These are phyloP conservation scores for Picochlorum costavermella DNA, from an alignment of 139 green algal species.

Conservation along the genomic window DNA sequence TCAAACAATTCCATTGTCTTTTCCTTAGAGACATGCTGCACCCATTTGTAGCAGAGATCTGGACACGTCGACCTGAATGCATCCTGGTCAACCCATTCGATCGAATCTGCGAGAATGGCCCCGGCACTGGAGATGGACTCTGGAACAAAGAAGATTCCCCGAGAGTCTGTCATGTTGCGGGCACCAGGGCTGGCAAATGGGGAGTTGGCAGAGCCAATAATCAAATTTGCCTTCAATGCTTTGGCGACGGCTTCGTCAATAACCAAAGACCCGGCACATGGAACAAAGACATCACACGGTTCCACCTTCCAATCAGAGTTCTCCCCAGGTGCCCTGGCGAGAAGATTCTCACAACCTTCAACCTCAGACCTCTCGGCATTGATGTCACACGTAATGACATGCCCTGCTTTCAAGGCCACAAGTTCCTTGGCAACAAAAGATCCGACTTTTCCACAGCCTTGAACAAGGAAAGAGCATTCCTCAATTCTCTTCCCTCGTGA, in stretches of 20 bases:
- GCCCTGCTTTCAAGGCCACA: background rate
- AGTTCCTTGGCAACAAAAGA: slow-evolving; percentile 2
- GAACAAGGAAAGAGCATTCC: background rate
- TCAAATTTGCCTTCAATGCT: background rate
- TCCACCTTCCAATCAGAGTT: background rate
- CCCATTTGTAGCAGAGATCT: slow-evolving; percentile 1
- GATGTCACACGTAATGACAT: background rate
- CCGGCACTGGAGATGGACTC: background rate
- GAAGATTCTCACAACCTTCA: background rate
- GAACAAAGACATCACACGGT: background rate
- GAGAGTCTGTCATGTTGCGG: background rate
- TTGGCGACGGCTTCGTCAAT: background rate
- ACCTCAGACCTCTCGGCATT: background rate
- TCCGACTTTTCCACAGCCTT: slow-evolving; percentile 1
- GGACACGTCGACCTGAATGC: background rate
- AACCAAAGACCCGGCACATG: background rate
- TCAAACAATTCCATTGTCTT: background rate
- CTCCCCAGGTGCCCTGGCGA: background rate
- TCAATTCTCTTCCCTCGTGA: background rate
- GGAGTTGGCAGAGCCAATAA: background rate
- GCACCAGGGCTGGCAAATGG: background rate
- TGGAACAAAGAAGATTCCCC: background rate
- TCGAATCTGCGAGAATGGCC: background rate
- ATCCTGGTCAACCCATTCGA: slow-evolving; percentile 1
- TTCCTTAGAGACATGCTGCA: background rate